Evolutionary conservation across 495 filamentous ascomycete species (phyloP).

Genomic region (Penicillium cosmopolitanum): DNA sequence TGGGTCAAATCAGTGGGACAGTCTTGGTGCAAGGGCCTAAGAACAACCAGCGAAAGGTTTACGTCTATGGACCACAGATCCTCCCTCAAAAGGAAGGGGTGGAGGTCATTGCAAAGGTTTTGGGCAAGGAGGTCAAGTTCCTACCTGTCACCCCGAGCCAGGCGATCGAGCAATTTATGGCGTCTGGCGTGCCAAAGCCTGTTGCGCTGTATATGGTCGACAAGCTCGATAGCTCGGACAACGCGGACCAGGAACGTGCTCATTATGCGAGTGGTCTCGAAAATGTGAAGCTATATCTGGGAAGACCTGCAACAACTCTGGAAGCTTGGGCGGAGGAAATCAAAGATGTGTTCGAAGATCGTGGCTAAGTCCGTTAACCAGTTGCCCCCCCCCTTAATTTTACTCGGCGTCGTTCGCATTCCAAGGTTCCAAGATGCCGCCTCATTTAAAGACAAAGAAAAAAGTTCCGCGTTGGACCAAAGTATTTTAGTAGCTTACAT

Average conservation of each 20-base stretch:
- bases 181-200: slow-evolving; percentile 19
- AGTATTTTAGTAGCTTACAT: not conserved
- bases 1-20: slow-evolving; percentile 31
- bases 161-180: slow-evolving; percentile 13
- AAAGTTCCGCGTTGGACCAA: not conserved
- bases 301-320: too few species aligned
- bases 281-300: slow-evolving; percentile 28
- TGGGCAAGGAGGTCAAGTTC: slow-evolving; percentile 31
- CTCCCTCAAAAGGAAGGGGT: slow-evolving; percentile 19
- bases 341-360: too few species aligned
- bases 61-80: slow-evolving; percentile 29
- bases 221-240: not conserved
- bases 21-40: slow-evolving; percentile 26
- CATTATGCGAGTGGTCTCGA: slow-evolving; percentile 22
- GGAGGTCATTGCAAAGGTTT: slow-evolving; percentile 15
- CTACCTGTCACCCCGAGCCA: slow-evolving; percentile 22
- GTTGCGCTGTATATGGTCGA: slow-evolving; percentile 25
- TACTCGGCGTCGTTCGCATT: not conserved
- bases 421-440: not conserved
- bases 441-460: not conserved
- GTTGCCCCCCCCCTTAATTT: too few species aligned
- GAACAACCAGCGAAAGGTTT: slow-evolving; percentile 18
- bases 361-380: too few species aligned
- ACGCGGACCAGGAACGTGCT: not conserved
- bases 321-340: too few species aligned